Conservation (phyloP, 768 basidiomycete genomes). For the Lyophyllum decastes region DNA sequence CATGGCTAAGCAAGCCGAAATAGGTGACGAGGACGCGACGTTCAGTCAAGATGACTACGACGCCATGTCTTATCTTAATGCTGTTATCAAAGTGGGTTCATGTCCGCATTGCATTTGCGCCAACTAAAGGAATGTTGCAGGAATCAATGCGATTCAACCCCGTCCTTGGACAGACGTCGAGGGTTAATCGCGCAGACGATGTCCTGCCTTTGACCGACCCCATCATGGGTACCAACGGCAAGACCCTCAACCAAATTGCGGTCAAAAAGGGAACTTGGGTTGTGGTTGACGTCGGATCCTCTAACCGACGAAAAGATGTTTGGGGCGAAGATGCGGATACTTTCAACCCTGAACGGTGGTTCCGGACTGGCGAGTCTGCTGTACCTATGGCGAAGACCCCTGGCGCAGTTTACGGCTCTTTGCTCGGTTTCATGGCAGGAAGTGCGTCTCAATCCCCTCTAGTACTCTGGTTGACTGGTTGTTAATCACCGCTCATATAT, state of each 20-base stretch:
- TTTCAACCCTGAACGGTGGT: conserved; percentile 8
- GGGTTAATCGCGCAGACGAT: conserved; percentile 5
- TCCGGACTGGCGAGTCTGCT: background rate
- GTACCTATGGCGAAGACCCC: conserved; percentile 2
- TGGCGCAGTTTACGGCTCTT: conserved; percentile 2
- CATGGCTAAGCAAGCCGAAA: conserved; percentile 4
- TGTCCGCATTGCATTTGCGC: background rate
- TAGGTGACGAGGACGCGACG: conserved; percentile 4
- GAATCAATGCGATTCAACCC: conserved; percentile 9
- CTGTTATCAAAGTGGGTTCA: background rate
- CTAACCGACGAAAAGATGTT: conserved; percentile 5
- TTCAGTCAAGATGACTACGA: conserved; percentile 8
- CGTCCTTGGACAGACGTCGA: conserved; percentile 4
- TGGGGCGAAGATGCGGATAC: conserved; percentile 9
- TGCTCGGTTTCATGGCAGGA: conserved; percentile 7
- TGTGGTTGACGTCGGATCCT: conserved; percentile 6
- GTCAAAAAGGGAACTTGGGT: conserved; percentile 8
- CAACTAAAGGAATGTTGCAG: background rate
- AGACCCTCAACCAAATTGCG: background rate
- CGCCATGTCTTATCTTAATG: conserved; percentile 2
- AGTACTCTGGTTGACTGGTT: background rate
- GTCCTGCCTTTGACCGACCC: background rate
- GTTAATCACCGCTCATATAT: background rate
- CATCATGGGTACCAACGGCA: background rate
- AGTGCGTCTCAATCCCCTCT: background rate